These are phyloP conservation scores for Mollisiaceae sp. DNA, from an alignment of 2,329 filamentous ascomycete genomes.

Conservation along the genomic window DNA sequence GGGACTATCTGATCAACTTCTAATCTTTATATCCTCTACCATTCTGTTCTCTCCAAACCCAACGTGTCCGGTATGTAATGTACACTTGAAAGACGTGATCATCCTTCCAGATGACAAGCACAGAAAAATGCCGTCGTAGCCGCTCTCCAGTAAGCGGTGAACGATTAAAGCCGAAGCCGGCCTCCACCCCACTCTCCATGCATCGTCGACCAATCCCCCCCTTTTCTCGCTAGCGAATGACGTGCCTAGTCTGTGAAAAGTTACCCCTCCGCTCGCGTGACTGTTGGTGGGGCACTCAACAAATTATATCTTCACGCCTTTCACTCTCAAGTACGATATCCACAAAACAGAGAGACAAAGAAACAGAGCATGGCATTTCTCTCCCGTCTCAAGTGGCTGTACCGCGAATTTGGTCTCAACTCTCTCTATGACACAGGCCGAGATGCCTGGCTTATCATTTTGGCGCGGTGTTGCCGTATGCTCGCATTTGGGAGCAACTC, in stretches of 20 bases:
- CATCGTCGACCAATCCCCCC: constrained; percentile 2
- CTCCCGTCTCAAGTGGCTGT: constrained; percentile 34
- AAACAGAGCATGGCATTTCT: constrained; percentile 4
- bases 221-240: constrained; percentile 8
- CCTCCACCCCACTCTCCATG: neutral
- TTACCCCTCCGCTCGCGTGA: constrained; percentile 9
- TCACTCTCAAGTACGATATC: too few relatives aligned
- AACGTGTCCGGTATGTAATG: too few relatives aligned
- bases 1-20: neutral
- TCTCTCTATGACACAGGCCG: constrained; percentile 49
- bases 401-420: constrained; percentile 49
- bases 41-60: neutral
- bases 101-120: neutral
- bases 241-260: neutral
- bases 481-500: constrained; percentile 65
- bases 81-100: neutral
- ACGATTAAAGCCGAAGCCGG: constrained; percentile 1
- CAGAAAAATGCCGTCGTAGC: neutral
- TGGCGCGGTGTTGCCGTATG: constrained; percentile 62
- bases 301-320: constrained; percentile 3
- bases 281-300: neutral
- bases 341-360: neutral
- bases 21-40: neutral
- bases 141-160: constrained; percentile 2
- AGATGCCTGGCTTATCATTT: constrained; percentile 61